Conservation (phyloP, 1,139 yeast species). For the Suhomyces bribrorum region DNA sequence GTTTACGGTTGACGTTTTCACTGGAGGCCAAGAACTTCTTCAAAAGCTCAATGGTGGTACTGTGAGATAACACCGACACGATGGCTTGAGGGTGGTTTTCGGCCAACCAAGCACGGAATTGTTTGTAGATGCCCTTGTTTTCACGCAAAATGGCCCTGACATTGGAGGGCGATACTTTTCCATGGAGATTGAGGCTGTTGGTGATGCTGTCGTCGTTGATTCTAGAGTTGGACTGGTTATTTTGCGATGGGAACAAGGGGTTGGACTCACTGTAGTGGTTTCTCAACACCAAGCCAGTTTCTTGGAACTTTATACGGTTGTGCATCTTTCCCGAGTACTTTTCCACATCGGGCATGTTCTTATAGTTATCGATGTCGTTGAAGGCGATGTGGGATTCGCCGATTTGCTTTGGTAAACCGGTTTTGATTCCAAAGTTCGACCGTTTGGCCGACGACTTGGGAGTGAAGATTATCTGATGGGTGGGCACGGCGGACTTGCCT, state of each 20-base stretch:
- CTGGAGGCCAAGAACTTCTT: conserved; percentile 30
- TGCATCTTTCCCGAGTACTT: conserved; percentile 43
- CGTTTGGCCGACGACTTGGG: conserved; percentile 46
- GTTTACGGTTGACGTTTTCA: conserved; percentile 22
- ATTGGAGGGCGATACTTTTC: conserved; percentile 27
- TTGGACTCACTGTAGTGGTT: conserved; percentile 28
- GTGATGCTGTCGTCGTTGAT: conserved; percentile 28
- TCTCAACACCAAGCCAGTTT: conserved; percentile 40
- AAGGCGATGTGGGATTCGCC: conserved; percentile 45
- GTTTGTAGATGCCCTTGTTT: conserved; percentile 36
- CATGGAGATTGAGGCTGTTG: conserved; percentile 35
- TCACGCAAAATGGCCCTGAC: conserved; percentile 30
- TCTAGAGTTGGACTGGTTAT: conserved; percentile 17
- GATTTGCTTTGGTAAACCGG: conserved; percentile 45
- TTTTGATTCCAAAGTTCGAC: conserved; percentile 47
- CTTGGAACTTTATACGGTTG: conserved; percentile 46
- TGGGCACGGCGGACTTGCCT: conserved; percentile 35
- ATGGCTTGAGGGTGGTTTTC: conserved; percentile 38
- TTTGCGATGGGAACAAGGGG: conserved; percentile 14
- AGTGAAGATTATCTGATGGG: conserved; percentile 48
- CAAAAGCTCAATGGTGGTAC: conserved; percentile 24
- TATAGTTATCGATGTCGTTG: conserved; percentile 46
- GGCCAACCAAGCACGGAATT: conserved; percentile 38
- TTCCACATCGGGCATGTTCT: conserved; percentile 52
- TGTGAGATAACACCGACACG: conserved; percentile 20